phyloP scores from a whole-genome alignment of 768 basidiomycete genomes.

The Pulveroboletus ravenelii region DNA sequence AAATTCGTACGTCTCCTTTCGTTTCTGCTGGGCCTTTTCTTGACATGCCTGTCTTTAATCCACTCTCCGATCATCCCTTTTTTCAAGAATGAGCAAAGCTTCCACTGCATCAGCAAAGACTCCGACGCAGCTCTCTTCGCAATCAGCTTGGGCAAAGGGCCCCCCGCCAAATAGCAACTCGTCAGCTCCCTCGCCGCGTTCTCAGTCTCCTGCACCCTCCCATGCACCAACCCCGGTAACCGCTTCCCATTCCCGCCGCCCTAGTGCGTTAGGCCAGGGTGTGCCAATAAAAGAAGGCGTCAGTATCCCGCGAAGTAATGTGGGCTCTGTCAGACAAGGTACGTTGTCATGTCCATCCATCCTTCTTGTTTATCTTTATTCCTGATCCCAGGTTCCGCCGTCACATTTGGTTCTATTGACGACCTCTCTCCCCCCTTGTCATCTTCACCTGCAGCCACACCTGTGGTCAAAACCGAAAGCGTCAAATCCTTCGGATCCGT shows the following conservation, averaged over 20 bases:
- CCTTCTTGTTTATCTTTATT: constrained; percentile 3
- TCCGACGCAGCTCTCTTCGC: constrained; percentile 66
- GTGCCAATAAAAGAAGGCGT: constrained; percentile 78
- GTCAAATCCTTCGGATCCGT: constrained; percentile 84
- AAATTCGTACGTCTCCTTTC: constrained; percentile 39
- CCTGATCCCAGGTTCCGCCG: constrained; percentile 47
- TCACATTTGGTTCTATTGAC: constrained; percentile 91
- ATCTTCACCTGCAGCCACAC: constrained; percentile 72
- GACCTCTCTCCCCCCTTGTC: constrained; percentile 72
- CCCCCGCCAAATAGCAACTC: constrained; percentile 60
- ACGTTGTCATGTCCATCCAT: constrained; percentile 21
- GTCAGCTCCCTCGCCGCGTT: constrained; percentile 58
- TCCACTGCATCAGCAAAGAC: constrained; percentile 71
- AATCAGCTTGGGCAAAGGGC: constrained; percentile 90
- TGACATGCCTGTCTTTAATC: background rate
- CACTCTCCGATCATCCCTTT: constrained; percentile 7
- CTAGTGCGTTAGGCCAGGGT: constrained; percentile 68
- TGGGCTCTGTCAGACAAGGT: constrained; percentile 68
- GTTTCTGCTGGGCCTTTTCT: constrained; percentile 9
- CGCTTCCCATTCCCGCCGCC: constrained; percentile 69
- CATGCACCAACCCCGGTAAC: constrained; percentile 42
- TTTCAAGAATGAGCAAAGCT: constrained; percentile 87
- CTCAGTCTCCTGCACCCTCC: constrained; percentile 70
- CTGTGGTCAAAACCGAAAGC: constrained; percentile 58
- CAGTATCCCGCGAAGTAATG: constrained; percentile 59